Conservation (phyloP, 306 rosid genomes). For the Delonix regia region DNA sequence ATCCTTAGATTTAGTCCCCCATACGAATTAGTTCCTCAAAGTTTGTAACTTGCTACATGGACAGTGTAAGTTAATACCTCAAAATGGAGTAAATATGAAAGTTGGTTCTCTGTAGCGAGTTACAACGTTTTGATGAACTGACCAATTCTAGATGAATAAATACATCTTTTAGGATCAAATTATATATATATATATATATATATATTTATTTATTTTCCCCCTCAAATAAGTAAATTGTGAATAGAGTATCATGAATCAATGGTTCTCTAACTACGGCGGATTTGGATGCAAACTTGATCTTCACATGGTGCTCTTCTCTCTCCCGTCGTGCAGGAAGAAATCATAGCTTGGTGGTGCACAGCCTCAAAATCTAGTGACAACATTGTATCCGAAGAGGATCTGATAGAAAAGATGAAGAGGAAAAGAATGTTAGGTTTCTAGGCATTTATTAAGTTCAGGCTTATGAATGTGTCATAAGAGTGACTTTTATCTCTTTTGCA, state of each 20-base stretch:
- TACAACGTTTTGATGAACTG: neutral
- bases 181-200: too few species aligned
- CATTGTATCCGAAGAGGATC: constrained; percentile 63
- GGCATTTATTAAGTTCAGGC: constrained; percentile 7
- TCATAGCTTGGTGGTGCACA: constrained; percentile 83
- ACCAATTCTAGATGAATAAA: neutral
- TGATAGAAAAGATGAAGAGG: constrained; percentile 53
- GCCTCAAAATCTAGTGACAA: constrained; percentile 48
- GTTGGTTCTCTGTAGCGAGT: too few species aligned
- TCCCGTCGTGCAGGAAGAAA: constrained; percentile 73
- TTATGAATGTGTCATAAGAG: neutral
- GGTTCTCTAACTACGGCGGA: neutral
- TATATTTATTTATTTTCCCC: too few species aligned
- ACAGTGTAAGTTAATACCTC: too few species aligned
- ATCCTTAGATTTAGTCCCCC: too few species aligned
- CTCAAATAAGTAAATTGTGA: neutral
- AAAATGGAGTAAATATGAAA: too few species aligned
- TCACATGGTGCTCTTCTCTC: constrained; percentile 19
- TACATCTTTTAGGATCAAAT: neutral
- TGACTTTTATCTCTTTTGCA: constrained; percentile 7
- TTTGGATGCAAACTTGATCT: constrained; percentile 3
- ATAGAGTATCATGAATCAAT: neutral
- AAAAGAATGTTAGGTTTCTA: constrained; percentile 67
- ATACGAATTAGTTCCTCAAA: too few species aligned
- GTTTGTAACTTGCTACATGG: too few species aligned